phyloP scores from a whole-genome alignment of 2,329 filamentous ascomycete species.

The Aspergillus sp. region DNA sequence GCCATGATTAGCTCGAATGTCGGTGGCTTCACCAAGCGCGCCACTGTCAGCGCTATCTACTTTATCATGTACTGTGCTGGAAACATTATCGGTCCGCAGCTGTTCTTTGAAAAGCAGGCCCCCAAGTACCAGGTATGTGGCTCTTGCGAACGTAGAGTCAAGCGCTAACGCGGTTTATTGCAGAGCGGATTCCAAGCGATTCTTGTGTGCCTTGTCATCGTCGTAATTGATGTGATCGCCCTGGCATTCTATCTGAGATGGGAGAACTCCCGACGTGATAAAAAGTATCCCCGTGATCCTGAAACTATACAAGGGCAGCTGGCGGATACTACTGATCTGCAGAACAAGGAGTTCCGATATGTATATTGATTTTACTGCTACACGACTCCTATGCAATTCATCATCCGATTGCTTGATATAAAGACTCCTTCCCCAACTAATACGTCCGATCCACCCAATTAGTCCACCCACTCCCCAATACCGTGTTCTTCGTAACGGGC shows the following conservation, averaged over 20 bases:
- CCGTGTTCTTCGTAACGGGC: background rate
- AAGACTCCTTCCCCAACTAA: too few species aligned
- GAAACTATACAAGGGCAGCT: background rate
- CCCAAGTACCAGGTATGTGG: slow-evolving; percentile 29
- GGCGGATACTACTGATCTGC: slow-evolving; percentile 15
- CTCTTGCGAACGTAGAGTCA: too few species aligned
- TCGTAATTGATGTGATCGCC: slow-evolving; percentile 6
- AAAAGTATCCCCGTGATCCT: background rate
- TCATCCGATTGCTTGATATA: too few species aligned
- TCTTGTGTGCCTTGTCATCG: slow-evolving; percentile 16
- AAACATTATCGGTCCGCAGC: slow-evolving; percentile 46
- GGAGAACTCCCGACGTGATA: slow-evolving; percentile 13
- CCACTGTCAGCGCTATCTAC: slow-evolving; percentile 44
- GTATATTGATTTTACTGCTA: too few species aligned
- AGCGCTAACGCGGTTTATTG: background rate
- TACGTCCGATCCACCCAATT: background rate
- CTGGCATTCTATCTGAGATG: slow-evolving; percentile 15
- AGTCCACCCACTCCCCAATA: background rate
- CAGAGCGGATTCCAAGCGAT: slow-evolving; percentile 19
- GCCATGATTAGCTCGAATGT: slow-evolving; percentile 46
- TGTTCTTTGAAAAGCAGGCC: slow-evolving; percentile 41
- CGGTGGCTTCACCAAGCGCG: slow-evolving; percentile 50
- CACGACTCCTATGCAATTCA: too few species aligned
- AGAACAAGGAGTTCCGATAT: slow-evolving; percentile 16
- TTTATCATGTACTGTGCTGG: slow-evolving; percentile 44